phyloP scores from a whole-genome alignment of 441 rosid genomes.

The Gossypium trilobum region DNA sequence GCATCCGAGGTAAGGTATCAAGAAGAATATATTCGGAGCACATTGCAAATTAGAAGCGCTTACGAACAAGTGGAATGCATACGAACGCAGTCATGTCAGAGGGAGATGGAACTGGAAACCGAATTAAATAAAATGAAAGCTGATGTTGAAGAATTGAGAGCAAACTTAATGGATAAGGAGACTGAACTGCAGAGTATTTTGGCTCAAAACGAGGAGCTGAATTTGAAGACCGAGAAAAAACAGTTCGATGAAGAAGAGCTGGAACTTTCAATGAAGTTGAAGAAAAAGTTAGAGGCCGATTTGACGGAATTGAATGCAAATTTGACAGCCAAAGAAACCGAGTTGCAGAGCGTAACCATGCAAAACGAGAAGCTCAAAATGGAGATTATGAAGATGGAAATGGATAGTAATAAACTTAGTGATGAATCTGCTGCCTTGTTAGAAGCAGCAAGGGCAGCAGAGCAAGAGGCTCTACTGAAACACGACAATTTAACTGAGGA shows the following conservation, averaged over 20 bases:
- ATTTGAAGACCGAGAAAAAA: constrained; percentile 28
- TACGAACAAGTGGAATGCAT: constrained; percentile 58
- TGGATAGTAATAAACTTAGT: constrained; percentile 36
- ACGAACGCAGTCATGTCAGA: constrained; percentile 38
- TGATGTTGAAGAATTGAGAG: constrained; percentile 36
- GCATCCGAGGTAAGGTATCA: constrained; percentile 69
- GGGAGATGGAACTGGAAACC: constrained; percentile 36
- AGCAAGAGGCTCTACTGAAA: constrained; percentile 54
- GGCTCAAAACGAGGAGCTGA: constrained; percentile 36
- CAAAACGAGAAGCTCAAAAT: constrained; percentile 46
- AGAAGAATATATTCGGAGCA: constrained; percentile 74
- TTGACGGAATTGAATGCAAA: constrained; percentile 45
- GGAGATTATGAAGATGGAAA: constrained; percentile 41
- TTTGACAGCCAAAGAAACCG: constrained; percentile 42
- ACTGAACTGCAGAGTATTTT: constrained; percentile 34
- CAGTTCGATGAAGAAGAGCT: constrained; percentile 28
- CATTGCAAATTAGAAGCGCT: constrained; percentile 72
- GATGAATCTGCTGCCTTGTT: constrained; percentile 30
- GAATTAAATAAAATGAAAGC: constrained; percentile 34
- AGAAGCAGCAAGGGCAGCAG: constrained; percentile 43
- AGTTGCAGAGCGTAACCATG: constrained; percentile 36
- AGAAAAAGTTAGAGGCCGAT: constrained; percentile 40
- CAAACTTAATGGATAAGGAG: constrained; percentile 43
- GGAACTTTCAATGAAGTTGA: constrained; percentile 34
- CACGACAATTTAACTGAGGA: constrained; percentile 52